Base-by-base conservation (phyloP, 78 protist species). In the Blattamonas nauphoetae region DNA sequence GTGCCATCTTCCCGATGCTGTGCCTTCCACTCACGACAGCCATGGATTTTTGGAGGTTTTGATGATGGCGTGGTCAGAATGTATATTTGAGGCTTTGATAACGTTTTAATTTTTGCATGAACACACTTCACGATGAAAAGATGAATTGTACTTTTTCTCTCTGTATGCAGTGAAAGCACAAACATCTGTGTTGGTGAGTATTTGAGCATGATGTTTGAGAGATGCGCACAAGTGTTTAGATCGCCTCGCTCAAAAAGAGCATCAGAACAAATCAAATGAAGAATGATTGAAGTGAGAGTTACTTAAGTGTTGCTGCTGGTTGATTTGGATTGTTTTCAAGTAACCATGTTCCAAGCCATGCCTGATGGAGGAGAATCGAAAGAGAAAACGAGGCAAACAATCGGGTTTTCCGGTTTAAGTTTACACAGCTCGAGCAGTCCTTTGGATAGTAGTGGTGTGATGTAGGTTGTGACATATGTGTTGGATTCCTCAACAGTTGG, bases 241-340 rank as follows among this genome's bases (percentile, higher is more conserved):
- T n/a, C n/a, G n/a, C n/a, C n/a, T n/a, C n/a, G n/a, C n/a, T n/a
- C n/a, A n/a, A n/a, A n/a, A n/a, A n/a, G n/a, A n/a, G n/a, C n/a
- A n/a, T n/a, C n/a, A n/a, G n/a, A n/a, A n/a, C n/a, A n/a, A n/a
- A n/a, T n/a, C n/a, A n/a, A n/a, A n/a, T n/a, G n/a, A n/a, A n/a
- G n/a, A n/a, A n/a, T n/a, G n/a, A n/a, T n/a, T n/a, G n/a, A n/a
- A n/a, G n/a, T n/a, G n/a, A n/a, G n/a, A n/a, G n/a, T n/a, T n/a
- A n/a, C n/a, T n/a, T n/a, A n/a, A n/a, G n/a, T n/a, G n/a, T 55
- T 55, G 21, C 21, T 55, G 71, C 71, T 4, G 83, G 83, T 21
- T 79, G 83, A 21, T 79, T 79, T 6, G 83, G 83, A 21, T 79
- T 79, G 41, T 79, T n/a, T 21, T 79, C 83, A 79, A 79, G 83